These are phyloP conservation scores for Citrus medica DNA, from an alignment of 345 rosid genomes.

Conservation along the genomic window DNA sequence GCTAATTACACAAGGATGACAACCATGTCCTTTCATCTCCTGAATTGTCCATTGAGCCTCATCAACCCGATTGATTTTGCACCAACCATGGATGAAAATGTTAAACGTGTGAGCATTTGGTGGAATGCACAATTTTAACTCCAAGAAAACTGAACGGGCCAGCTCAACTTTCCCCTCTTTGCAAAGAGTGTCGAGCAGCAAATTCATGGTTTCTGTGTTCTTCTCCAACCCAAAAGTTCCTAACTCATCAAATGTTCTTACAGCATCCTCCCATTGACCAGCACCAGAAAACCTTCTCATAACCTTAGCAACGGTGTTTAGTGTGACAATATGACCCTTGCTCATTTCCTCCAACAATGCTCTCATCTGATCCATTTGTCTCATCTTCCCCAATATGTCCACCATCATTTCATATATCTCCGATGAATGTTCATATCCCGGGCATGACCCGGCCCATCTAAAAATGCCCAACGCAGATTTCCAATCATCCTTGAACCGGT, in stretches of 20 bases:
- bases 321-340: slow-evolving; percentile 36
- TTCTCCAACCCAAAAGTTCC: slow-evolving; percentile 57
- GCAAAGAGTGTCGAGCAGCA: slow-evolving; percentile 76
- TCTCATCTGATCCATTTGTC: slow-evolving; percentile 65
- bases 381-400: slow-evolving; percentile 70
- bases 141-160: slow-evolving; percentile 56
- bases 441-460: slow-evolving; percentile 60
- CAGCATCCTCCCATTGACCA: slow-evolving; percentile 82
- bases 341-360: slow-evolving; percentile 58
- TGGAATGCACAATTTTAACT: slow-evolving; percentile 53
- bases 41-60: slow-evolving; percentile 88
- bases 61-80: slow-evolving; percentile 63
- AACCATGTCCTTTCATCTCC: slow-evolving; percentile 83
- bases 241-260: slow-evolving; percentile 54
- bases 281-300: slow-evolving; percentile 85
- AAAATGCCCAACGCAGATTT: slow-evolving; percentile 69
- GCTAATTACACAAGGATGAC: slow-evolving; percentile 63
- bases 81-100: slow-evolving; percentile 89
- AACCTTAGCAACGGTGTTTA: slow-evolving; percentile 54
- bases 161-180: slow-evolving; percentile 68
- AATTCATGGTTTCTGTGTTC: slow-evolving; percentile 71
- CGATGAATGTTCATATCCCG: slow-evolving; percentile 35
- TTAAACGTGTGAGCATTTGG: slow-evolving; percentile 73
- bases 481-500: slow-evolving; percentile 78
- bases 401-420: slow-evolving; percentile 54